Base-by-base conservation (phyloP, 495 filamentous ascomycete species). In the Trichoderma parareesei region DNA sequence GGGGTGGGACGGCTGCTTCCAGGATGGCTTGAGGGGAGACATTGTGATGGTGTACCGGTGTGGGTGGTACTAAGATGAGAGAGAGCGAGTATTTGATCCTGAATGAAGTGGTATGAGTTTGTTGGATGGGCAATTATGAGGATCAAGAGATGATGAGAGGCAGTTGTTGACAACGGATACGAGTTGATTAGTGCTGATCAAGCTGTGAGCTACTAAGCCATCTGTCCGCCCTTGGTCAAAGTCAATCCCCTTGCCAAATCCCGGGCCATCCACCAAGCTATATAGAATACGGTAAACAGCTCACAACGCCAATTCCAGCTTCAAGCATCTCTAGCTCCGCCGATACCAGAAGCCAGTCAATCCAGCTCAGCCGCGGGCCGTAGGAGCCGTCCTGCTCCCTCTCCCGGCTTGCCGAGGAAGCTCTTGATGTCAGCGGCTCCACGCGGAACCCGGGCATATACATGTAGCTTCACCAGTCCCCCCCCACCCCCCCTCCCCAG, bases 1-100 rank as follows among this genome's bases (percentile, higher is more conserved):
- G 62, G 80, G 79, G 66, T 84, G 80, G 41, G 81, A 83, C 59
- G 82, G 82, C 67, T 80, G 81, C 10, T 65, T 38, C 82, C 82
- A 84, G 72, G 75, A 70, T 13, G 81, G 82, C 66, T 68, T 79
- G 20, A 84, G 67, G 40, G 80, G 78, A 40, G 80, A 75, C 79
- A 82, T 82, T 66, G 20, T 35, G 42, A 63, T 0, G 0, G 6
- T 42, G 16, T 42, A 43, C 37, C 4, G 38, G 6, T 42, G 1
- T 1, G 4, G 37, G 18, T 62, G 60, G 59, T 0, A 13, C 1
- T 44, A 14, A 14, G 13, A 38, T 14, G 16, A 11, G 11, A 14
- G 42, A 3, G 35, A 13, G n/a, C 44, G 44, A 27, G 27, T 27
- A 27, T 48, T 48, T 48, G 44, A 41, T 41, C 6, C 0, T 41